phyloP scores from a whole-genome alignment of 257 asterid genomes.

The Salvia hispanica region DNA sequence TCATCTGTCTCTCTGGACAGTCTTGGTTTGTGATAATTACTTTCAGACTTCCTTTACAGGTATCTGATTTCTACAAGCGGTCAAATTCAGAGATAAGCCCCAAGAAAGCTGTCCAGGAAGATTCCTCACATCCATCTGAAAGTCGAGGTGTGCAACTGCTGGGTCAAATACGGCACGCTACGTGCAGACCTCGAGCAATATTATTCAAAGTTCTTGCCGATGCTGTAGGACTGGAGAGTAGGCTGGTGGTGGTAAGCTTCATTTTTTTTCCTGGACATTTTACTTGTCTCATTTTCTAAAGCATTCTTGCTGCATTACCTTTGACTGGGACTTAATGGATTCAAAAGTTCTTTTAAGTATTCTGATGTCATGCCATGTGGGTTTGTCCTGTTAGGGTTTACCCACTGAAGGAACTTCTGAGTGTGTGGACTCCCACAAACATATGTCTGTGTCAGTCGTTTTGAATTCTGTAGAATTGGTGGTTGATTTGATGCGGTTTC shows the following conservation, averaged over 20 bases:
- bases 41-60: conserved; percentile 50
- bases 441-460: conserved; percentile 88
- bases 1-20: conserved; percentile 13
- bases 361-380: conserved; percentile 23
- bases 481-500: conserved; percentile 86
- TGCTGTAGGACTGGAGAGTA: conserved; percentile 91
- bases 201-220: conserved; percentile 96
- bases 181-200: conserved; percentile 96
- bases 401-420: conserved; percentile 85
- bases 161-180: conserved; percentile 90
- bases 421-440: conserved; percentile 85
- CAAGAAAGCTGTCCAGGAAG: conserved; percentile 64
- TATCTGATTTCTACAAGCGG: conserved; percentile 84
- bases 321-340: conserved; percentile 15
- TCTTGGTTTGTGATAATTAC: conserved; percentile 35
- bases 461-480: conserved; percentile 76
- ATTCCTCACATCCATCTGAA: conserved; percentile 57
- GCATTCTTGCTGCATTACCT: conserved; percentile 19
- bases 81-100: conserved; percentile 79
- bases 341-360: conserved; percentile 16
- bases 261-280: not conserved
- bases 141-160: conserved; percentile 78
- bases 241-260: conserved; percentile 84
- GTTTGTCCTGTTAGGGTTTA: conserved; percentile 69
- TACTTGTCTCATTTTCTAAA: conserved; percentile 14